These are phyloP conservation scores for Pestalotiopsis sp. DNA, from an alignment of 2,329 filamentous ascomycete species.

Conservation along the genomic window DNA sequence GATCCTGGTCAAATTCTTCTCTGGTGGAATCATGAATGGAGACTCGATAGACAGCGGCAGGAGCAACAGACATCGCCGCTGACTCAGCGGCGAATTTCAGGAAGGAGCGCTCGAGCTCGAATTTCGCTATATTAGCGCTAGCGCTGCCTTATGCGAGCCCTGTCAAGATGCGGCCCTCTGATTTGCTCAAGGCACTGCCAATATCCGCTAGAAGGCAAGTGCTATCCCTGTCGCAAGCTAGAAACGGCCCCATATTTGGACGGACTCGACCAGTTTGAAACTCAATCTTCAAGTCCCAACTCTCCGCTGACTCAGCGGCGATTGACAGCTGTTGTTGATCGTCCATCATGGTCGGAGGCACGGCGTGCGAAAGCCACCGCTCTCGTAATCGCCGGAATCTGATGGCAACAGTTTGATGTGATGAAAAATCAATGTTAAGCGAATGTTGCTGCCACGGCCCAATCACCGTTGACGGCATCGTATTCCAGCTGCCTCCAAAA, in stretches of 20 bases:
- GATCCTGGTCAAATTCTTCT: not conserved
- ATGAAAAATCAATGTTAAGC: not conserved
- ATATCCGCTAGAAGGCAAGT: not conserved
- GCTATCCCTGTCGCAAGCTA: not conserved
- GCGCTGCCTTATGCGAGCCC: not conserved
- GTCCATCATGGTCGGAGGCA: not conserved
- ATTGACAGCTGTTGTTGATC: not conserved
- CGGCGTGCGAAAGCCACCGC: not conserved
- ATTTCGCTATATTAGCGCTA: not conserved
- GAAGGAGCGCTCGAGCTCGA: not conserved
- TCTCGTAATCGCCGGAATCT: not conserved
- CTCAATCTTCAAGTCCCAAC: not conserved
- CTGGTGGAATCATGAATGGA: not conserved
- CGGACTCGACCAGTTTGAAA: not conserved
- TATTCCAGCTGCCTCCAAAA: not conserved
- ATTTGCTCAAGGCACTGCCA: not conserved
- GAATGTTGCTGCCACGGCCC: not conserved
- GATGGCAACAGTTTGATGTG: not conserved
- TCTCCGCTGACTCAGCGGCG: conserved; percentile 5
- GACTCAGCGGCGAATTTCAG: not conserved
- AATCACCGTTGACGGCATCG: not conserved
- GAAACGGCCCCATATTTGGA: not conserved
- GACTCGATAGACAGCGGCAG: not conserved
- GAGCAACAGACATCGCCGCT: not conserved
- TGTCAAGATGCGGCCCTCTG: not conserved